phyloP scores from a whole-genome alignment of 768 basidiomycete species.

The Podaxis sp. region DNA sequence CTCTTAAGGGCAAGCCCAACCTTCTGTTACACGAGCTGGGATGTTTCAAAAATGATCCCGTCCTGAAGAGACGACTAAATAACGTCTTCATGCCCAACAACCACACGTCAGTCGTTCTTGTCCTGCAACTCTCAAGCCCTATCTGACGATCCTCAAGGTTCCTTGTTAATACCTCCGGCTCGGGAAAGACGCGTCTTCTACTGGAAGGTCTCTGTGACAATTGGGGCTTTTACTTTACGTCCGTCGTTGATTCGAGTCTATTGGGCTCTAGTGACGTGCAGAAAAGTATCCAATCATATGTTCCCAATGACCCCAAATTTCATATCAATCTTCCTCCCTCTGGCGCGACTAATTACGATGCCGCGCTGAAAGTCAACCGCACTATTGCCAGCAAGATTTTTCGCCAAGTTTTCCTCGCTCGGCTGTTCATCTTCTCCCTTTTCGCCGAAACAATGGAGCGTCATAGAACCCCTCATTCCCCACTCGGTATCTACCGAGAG shows the following conservation, averaged over 20 bases:
- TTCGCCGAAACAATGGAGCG: conserved; percentile 34
- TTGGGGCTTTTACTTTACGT: conserved; percentile 52
- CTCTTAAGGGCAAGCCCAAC: conserved; percentile 38
- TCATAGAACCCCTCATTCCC: background rate
- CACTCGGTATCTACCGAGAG: conserved; percentile 24
- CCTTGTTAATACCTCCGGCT: conserved; percentile 48
- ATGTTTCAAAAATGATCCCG: conserved; percentile 32
- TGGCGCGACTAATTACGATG: conserved; percentile 31
- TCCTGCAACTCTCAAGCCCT: background rate
- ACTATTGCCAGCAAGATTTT: conserved; percentile 38
- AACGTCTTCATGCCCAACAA: conserved; percentile 46
- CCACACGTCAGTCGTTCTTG: conserved; percentile 34
- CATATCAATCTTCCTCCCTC: conserved; percentile 29
- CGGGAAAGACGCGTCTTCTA: conserved; percentile 44
- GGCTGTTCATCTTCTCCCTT: conserved; percentile 38
- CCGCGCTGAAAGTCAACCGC: conserved; percentile 33
- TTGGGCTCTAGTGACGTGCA: conserved; percentile 46
- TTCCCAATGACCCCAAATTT: conserved; percentile 36
- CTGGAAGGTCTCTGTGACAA: conserved; percentile 43
- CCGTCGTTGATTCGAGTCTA: conserved; percentile 40
- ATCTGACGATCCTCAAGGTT: conserved; percentile 26
- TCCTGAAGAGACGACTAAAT: conserved; percentile 31
- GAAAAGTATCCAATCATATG: conserved; percentile 36
- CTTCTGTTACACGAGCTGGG: conserved; percentile 43
- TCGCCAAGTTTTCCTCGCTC: conserved; percentile 39